A percentile compares a stretch with the other conserved stretches of the same genome.
phyloP scores from a whole-genome alignment of 2,329 filamentous ascomycete genomes.

The Phaeomoniella chlamydospora region DNA sequence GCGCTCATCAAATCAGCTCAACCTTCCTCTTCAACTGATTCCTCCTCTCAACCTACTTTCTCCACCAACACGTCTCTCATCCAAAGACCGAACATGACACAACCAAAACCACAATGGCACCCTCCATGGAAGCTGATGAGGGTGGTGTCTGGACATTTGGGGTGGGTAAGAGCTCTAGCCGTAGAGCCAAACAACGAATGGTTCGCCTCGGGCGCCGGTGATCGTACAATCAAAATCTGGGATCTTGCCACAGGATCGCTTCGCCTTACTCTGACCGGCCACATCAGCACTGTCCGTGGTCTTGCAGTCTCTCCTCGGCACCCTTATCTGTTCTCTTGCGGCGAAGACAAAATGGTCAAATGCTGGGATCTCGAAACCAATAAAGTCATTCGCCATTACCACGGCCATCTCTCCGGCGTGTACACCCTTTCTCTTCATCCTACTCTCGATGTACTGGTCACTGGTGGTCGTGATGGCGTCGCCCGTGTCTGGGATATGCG shows the following conservation, averaged over 20 bases:
- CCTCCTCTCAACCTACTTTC: slow-evolving; percentile 33
- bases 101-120: slow-evolving; percentile 84
- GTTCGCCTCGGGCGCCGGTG: slow-evolving; percentile 91
- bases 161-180: slow-evolving; percentile 80
- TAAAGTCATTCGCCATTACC: slow-evolving; percentile 95
- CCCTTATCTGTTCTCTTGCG: slow-evolving; percentile 94
- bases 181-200: slow-evolving; percentile 95
- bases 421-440: slow-evolving; percentile 91
- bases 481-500: slow-evolving; percentile 98
- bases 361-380: slow-evolving; percentile 99
- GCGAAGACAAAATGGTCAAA: slow-evolving; percentile 99
- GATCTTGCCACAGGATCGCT: slow-evolving; percentile 81
- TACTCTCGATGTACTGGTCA: slow-evolving; percentile 85
- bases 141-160: slow-evolving; percentile 89
- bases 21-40: slow-evolving; percentile 34
- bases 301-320: slow-evolving; percentile 85
- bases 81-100: slow-evolving; percentile 47
- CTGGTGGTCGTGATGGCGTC: slow-evolving; percentile 85
- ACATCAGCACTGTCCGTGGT: slow-evolving; percentile 85
- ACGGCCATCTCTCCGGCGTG: slow-evolving; percentile 90
- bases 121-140: slow-evolving; percentile 97
- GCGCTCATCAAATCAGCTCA: slow-evolving; percentile 13
- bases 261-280: slow-evolving; percentile 75
- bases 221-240: slow-evolving; percentile 98
- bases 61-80: slow-evolving; percentile 41